Base-by-base conservation (phyloP, 2,329 filamentous ascomycete genomes). In the Escovopsis sp. region DNA sequence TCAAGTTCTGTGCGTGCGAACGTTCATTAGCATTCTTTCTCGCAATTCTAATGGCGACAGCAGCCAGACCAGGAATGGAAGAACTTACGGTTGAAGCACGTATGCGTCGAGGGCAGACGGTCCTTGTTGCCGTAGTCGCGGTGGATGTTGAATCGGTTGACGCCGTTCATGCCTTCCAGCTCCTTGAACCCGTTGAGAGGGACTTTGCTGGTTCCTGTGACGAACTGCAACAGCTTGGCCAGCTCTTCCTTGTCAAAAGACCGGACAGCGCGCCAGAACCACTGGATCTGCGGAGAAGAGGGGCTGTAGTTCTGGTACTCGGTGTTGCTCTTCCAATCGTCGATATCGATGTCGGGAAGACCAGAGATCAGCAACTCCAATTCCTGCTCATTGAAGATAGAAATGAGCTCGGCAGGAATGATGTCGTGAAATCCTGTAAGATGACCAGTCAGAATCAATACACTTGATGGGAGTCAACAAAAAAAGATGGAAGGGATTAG, bases 181-280 rank as follows among this genome's bases (percentile, higher is more conserved):
- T 98, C 90, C 63, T 94, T 94, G 70, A 98, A 98, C 11, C 90
- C 90, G 48, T 98, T 98, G 34, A 98, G 75, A 27, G 90, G 90
- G 32, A 98, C 92, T 62, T 98, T 98, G 57, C 83, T 92, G 14
- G 92, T 98, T 55, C 90, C 90, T 2, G 92, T 98, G 45, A 98
- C 90, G 56, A 98, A 98, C 53, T 98, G 90, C 31, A 98, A 70
- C 42, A 98, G 66, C 61, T 98, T 98, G 48, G 90, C 90, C 41
- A 85, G 83, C 62, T 98, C 92, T 63, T 98, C 92, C 63, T 96
- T 96, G 65, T 96, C 92, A 52, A 94, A 98, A 4, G 87, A 94
- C 48, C 90, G 79, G 30, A 98, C 76, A 18, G 90, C 90, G 50
- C 92, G 80, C 90, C 90, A 98, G 74, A 98, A 98, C 90, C 90